These are phyloP conservation scores for Aspergillus intermedius DNA, from an alignment of 2,329 filamentous ascomycete genomes.

Conservation along the genomic window DNA sequence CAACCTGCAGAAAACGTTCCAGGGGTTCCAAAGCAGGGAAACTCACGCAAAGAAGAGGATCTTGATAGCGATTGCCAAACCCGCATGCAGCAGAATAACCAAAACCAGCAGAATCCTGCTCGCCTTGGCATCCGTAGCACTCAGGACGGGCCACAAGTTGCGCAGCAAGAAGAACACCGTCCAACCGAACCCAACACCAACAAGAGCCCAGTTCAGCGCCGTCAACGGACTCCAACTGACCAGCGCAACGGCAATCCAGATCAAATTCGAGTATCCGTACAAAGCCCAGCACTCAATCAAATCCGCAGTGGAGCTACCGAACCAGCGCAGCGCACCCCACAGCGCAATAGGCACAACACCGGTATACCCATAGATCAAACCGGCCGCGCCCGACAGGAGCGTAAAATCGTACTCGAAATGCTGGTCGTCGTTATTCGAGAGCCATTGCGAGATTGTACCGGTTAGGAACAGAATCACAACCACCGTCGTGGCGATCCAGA, in stretches of 20 bases:
- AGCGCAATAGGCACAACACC: slow-evolving; percentile 75
- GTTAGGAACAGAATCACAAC: slow-evolving; percentile 92
- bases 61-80: slow-evolving; percentile 90
- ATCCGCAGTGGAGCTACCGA: slow-evolving; percentile 87
- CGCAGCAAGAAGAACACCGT: slow-evolving; percentile 78
- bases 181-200: slow-evolving; percentile 74
- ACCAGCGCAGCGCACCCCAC: slow-evolving; percentile 88
- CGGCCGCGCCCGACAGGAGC: slow-evolving; percentile 80
- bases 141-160: slow-evolving; percentile 86
- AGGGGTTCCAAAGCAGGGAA: neutral
- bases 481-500: slow-evolving; percentile 98
- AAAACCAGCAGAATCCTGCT: slow-evolving; percentile 80
- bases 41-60: slow-evolving; percentile 82
- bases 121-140: slow-evolving; percentile 84
- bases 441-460: slow-evolving; percentile 88
- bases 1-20: slow-evolving; percentile 8
- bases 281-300: slow-evolving; percentile 91
- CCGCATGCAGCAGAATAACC: slow-evolving; percentile 79
- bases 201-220: slow-evolving; percentile 89
- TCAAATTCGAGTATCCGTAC: slow-evolving; percentile 92
- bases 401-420: slow-evolving; percentile 89
- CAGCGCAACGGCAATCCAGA: slow-evolving; percentile 92
- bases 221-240: slow-evolving; percentile 84
- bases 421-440: slow-evolving; percentile 59
- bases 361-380: slow-evolving; percentile 93